Percentiles rank a stretch among this genome's conserved stretches.
Conservation (phyloP, 164 flowering plant species). For the grape (Vitis vinifera) region DNA sequence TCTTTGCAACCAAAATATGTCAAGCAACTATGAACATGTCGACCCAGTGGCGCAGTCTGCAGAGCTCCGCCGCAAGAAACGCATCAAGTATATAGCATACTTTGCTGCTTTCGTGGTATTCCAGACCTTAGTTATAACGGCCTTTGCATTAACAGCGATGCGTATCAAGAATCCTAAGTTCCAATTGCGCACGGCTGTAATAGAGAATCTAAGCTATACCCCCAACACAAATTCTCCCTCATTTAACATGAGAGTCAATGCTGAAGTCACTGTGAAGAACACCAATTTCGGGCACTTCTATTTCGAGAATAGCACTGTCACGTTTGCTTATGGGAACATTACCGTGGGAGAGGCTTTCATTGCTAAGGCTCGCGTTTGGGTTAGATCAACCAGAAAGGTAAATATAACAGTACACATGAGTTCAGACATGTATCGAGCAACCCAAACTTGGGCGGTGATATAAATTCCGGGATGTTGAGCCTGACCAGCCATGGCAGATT, state of each 20-base stretch:
- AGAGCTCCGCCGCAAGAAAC: slow-evolving; percentile 1
- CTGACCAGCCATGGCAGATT: slow-evolving; percentile 1
- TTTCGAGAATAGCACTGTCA: background rate
- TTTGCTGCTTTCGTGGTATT: slow-evolving; percentile 3
- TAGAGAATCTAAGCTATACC: background rate
- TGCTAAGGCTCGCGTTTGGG: background rate
- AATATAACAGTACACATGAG: background rate
- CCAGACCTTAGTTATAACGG: slow-evolving; percentile 1
- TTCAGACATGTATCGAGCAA: background rate
- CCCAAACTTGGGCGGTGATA: background rate
- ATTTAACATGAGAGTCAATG: background rate
- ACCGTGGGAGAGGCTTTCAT: background rate
- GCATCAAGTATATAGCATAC: background rate
- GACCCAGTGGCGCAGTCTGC: background rate
- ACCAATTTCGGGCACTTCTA: slow-evolving; percentile 7
- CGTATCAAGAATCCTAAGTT: slow-evolving; percentile 3
- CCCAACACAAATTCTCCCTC: background rate
- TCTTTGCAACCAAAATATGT: no score
- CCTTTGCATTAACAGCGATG: slow-evolving; percentile 5
- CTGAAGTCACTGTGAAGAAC: slow-evolving; percentile 6
- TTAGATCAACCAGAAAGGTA: slow-evolving; percentile 3
- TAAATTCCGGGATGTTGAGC: background rate
- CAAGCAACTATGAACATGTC: no score
- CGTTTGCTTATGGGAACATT: background rate
- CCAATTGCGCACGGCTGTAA: background rate